These are phyloP conservation scores for Astrothelium subdiscretum DNA, from an alignment of 495 filamentous ascomycete genomes.

Conservation along the genomic window DNA sequence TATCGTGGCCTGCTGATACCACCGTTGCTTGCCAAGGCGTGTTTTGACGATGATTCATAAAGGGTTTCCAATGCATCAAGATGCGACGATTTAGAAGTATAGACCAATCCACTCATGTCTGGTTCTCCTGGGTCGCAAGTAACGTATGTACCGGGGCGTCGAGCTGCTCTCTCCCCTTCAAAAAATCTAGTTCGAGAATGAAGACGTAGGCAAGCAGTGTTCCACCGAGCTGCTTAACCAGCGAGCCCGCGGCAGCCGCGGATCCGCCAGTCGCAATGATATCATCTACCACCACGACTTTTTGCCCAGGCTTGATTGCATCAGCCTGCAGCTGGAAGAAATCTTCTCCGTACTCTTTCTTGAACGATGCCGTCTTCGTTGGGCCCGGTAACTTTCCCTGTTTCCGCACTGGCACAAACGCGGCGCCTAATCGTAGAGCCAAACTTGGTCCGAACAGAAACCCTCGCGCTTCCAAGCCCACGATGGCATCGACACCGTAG, in stretches of 20 bases:
- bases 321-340: conserved; percentile 91
- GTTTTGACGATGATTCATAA: neutral
- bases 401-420: conserved; percentile 92
- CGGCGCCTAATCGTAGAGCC: conserved; percentile 72
- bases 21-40: too few relatives aligned
- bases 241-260: conserved; percentile 71
- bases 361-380: conserved; percentile 65
- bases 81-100: neutral
- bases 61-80: neutral
- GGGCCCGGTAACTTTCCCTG: conserved; percentile 90
- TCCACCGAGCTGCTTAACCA: conserved; percentile 80
- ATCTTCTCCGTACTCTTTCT: conserved; percentile 96
- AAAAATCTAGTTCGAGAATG: conserved; percentile 89
- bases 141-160: conserved; percentile 77
- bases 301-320: conserved; percentile 74
- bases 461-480: conserved; percentile 87
- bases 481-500: conserved; percentile 71
- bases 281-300: conserved; percentile 88
- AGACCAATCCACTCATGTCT: neutral
- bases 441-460: conserved; percentile 92
- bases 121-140: conserved; percentile 47
- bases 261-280: conserved; percentile 97
- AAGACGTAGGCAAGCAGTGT: conserved; percentile 80
- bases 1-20: too few relatives aligned
- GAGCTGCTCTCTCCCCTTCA: conserved; percentile 85